Percentiles rank a stretch among this genome's conserved stretches.
phyloP scores from a whole-genome alignment of 345 rosid genomes.

The Hevea brasiliensis region DNA sequence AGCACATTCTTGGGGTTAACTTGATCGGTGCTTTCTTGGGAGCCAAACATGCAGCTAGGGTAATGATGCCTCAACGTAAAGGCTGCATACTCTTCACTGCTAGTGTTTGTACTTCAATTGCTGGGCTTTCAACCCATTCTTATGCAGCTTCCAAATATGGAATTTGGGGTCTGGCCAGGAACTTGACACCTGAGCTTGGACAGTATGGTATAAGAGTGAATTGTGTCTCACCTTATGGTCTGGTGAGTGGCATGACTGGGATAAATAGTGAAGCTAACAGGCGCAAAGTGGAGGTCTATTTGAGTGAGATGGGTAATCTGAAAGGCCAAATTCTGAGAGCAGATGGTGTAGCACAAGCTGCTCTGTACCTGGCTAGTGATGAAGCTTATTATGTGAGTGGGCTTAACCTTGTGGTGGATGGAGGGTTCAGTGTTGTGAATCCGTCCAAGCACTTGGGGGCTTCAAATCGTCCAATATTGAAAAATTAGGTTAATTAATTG shows the following conservation, averaged over 20 bases:
- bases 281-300: background rate
- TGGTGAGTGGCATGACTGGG: slow-evolving; percentile 7
- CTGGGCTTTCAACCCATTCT: slow-evolving; percentile 22
- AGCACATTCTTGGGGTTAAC: slow-evolving; percentile 34
- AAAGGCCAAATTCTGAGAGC: slow-evolving; percentile 33
- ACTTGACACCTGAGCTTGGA: slow-evolving; percentile 43
- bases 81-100: slow-evolving; percentile 44
- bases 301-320: slow-evolving; percentile 23
- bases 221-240: slow-evolving; percentile 35
- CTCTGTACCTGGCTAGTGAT: slow-evolving; percentile 42
- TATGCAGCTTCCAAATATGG: slow-evolving; percentile 36
- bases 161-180: slow-evolving; percentile 34
- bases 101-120: slow-evolving; percentile 34
- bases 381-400: slow-evolving; percentile 46
- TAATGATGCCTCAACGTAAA: slow-evolving; percentile 32
- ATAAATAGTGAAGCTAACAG: background rate
- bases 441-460: slow-evolving; percentile 11
- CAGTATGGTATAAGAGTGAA: slow-evolving; percentile 43
- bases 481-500: background rate
- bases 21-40: slow-evolving; percentile 35
- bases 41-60: slow-evolving; percentile 46
- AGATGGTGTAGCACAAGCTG: slow-evolving; percentile 38
- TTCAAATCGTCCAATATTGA: background rate
- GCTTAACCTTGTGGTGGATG: slow-evolving; percentile 42
- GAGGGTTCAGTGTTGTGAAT: slow-evolving; percentile 40